Percentiles rank a stretch among this genome's conserved stretches.
phyloP scores from a whole-genome alignment of 352 stramenopile genomes.

The Pythium aquatile region DNA sequence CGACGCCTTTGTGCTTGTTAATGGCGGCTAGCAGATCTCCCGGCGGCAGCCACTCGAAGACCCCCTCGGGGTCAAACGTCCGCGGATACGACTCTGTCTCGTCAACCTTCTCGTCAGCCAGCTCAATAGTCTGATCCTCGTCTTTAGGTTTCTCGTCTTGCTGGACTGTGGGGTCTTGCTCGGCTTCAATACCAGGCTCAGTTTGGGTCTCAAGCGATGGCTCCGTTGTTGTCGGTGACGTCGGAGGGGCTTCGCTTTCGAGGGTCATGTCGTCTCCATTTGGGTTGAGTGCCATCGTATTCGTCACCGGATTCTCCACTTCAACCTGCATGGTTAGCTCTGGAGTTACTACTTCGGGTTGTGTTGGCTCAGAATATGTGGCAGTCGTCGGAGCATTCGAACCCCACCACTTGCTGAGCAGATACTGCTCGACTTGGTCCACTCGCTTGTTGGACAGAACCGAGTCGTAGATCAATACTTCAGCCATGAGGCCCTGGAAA shows the following conservation, averaged over 20 bases:
- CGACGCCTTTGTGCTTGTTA: slow-evolving; percentile 4
- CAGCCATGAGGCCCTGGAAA: slow-evolving; percentile 55
- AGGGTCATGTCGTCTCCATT: not conserved
- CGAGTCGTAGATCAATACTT: slow-evolving; percentile 52
- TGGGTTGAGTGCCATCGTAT: not conserved
- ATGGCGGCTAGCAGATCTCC: slow-evolving; percentile 25
- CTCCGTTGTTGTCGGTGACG: not conserved
- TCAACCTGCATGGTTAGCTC: not conserved
- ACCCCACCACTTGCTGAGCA: slow-evolving; percentile 50
- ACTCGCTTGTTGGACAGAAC: slow-evolving; percentile 38
- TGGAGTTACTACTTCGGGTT: not conserved
- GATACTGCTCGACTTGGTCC: slow-evolving; percentile 38
- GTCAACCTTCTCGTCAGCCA: not conserved
- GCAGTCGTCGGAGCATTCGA: not conserved
- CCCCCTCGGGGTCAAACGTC: slow-evolving; percentile 40
- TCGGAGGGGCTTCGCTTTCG: not conserved
- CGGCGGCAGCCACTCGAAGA: slow-evolving; percentile 66
- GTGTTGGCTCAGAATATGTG: not conserved
- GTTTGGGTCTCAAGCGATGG: not conserved
- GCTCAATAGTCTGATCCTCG: too few species aligned
- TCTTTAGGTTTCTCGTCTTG: not conserved
- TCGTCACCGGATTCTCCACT: not conserved
- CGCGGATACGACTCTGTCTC: slow-evolving; percentile 1
- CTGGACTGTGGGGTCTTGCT: not conserved
- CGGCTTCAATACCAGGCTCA: not conserved